phyloP scores from a whole-genome alignment of 768 basidiomycete genomes.

The Trametes maxima region DNA sequence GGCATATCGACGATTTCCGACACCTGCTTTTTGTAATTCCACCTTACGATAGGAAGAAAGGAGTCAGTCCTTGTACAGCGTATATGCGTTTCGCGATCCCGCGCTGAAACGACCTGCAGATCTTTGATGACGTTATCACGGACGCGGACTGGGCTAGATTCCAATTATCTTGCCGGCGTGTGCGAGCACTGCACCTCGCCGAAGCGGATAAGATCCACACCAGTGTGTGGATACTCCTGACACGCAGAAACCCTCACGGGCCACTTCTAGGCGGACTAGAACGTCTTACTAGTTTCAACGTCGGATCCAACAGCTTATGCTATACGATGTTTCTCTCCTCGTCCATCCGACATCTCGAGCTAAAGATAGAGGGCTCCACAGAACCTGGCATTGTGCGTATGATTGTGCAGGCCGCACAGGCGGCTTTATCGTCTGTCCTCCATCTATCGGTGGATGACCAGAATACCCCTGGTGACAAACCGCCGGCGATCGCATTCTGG shows the following conservation, averaged over 20 bases:
- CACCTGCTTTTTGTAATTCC: background rate
- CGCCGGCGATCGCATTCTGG: background rate
- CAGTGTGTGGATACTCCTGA: background rate
- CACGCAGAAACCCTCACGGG: background rate
- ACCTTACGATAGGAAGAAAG: background rate
- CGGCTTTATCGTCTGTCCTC: background rate
- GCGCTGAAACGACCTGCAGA: background rate
- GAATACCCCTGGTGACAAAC: background rate
- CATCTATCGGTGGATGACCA: background rate
- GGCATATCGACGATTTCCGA: background rate
- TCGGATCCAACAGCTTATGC: background rate
- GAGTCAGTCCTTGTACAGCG: background rate
- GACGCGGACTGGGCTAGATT: background rate
- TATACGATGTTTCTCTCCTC: slow-evolving; percentile 7
- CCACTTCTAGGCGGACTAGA: background rate
- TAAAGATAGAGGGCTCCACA: background rate
- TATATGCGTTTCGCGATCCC: background rate
- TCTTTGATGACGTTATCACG: background rate
- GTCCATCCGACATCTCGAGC: background rate
- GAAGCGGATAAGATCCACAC: background rate
- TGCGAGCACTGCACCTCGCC: background rate
- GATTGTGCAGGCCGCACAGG: background rate
- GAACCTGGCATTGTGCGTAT: background rate
- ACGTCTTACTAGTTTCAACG: background rate
- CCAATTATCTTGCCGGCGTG: background rate